Evolutionary conservation across 2,329 filamentous ascomycete species (phyloP), one percentile per base, ranked within the genome.

Genomic region (Periconia sp.): DNA sequence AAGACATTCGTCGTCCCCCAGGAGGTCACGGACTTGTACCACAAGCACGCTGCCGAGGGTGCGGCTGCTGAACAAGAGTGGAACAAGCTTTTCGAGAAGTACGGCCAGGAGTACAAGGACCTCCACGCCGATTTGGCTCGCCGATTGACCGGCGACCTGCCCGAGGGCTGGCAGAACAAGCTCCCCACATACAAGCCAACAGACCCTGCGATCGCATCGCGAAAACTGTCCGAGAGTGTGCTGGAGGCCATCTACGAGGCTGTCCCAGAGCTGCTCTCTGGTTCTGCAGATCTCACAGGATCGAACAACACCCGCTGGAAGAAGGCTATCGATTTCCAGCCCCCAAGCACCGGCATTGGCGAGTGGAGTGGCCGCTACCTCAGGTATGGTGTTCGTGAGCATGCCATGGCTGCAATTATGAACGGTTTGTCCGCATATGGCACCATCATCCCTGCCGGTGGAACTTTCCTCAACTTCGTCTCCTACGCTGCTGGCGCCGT

Each of bases 291-390:
- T 84, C 79, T 99, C 83, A 99, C 94, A 75, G 91, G 91, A 74
- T 97, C 94, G 75, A 99, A 99, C 86, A 88, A 97, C 82, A 99
- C 94, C 66, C 88, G 92, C 76, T 97, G 92, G 92, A 99, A 97
- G 89, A 85, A 86, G 51, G 93, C 94, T 53, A 86, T 93, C 64
- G 94, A 99, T 83, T 97, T 99, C 88, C 94, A 99, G 83, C 91
- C 92, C 61, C 90, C 91, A 55, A 82, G 85, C 69, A 88, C 85
- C 61, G 89, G 89, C 60, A 89, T 99, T 68, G 94, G 94, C 73
- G 87, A 93, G 79, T 96, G 91, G 82, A 78, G 83, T 66, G 94
- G 94, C 69, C 92, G 94, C 70, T 99, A 99, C 77, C 83, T 96
- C 75, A 88, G 91, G 76, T 94, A 92, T 73, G 91, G 91, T 84